Base-by-base conservation (phyloP, 345 rosid species). In the Pelargonium nanum region DNA sequence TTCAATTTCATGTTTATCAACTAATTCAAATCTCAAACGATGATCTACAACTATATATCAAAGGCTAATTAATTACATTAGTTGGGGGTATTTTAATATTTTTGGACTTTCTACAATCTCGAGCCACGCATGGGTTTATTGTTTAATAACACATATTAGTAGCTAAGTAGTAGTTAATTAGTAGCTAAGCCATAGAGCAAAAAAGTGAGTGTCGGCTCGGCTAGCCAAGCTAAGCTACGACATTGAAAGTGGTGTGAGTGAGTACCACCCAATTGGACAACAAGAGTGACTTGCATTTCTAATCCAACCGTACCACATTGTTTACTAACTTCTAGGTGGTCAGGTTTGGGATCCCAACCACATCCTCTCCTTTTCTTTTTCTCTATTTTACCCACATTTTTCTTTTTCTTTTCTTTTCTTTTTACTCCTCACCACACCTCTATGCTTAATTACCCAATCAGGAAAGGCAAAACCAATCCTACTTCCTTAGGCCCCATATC, bases 211-310 rank as follows among this genome's bases (percentile, higher is more conserved):
- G 23, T 55, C 48, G 75, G 72, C 70, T 73, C 60, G 75, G 72
- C 67, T 64, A 19, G 50, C 23, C 9, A 40, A 20, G 6, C 5
- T 20, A 24, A 59, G 61, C 23, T 51, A 54, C 3, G 58, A 64
- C 60, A 68, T 45, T 24, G 34, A 19, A 2, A 10, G 5, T 1
- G n/a, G n/a, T 45, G n/a, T 13, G 4, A 59, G 59, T 52, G 65
- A 62, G 56, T 67, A 22, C 78, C 78, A 75, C 86, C 80, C 70
- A 40, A 73, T 68, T 72, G 78, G 83, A 80, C 75, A 73, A 65
- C 77, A 76, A 70, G 67, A 52, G 68, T 60, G 72, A 73, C 62
- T 67, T 53, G 32, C 57, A 56, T 69, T 75, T 62, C 78, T 63
- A 79, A 74, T 79, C 81, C 73, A 68, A 84, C 77, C 72, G 77